phyloP scores from a whole-genome alignment of 1,139 yeast genomes.

The Geotrichum bryndzae region DNA sequence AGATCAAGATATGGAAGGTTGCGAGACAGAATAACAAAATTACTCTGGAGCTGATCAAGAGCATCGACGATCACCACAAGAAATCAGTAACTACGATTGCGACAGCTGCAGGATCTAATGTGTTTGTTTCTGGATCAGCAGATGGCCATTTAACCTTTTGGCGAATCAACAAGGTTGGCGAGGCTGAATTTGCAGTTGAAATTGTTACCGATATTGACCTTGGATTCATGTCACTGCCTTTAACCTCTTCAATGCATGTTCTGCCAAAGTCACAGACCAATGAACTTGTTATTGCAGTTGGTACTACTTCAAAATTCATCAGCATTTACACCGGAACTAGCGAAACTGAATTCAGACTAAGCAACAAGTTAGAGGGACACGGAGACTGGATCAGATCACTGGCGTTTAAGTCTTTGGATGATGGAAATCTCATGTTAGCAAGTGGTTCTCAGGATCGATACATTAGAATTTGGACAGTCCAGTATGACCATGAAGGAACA shows the following conservation, averaged over 20 bases:
- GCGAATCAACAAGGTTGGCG: slow-evolving; percentile 41
- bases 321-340: slow-evolving; percentile 42
- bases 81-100: slow-evolving; percentile 46
- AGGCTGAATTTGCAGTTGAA: slow-evolving; percentile 26
- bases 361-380: slow-evolving; percentile 69
- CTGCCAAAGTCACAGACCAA: slow-evolving; percentile 14
- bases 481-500: slow-evolving; percentile 41
- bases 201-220: slow-evolving; percentile 22
- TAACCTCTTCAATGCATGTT: slow-evolving; percentile 45
- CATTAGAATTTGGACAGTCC: slow-evolving; percentile 78
- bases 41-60: slow-evolving; percentile 30
- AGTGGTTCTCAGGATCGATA: slow-evolving; percentile 88
- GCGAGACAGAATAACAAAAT: slow-evolving; percentile 17
- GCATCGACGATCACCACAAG: slow-evolving; percentile 36
- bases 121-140: slow-evolving; percentile 22
- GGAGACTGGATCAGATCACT: slow-evolving; percentile 89
- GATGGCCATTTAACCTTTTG: slow-evolving; percentile 23
- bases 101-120: slow-evolving; percentile 26
- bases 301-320: slow-evolving; percentile 67
- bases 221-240: slow-evolving; percentile 53
- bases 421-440: slow-evolving; percentile 52
- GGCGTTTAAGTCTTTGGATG: slow-evolving; percentile 49
- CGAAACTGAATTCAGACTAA: slow-evolving; percentile 33
- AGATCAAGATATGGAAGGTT: slow-evolving; percentile 55
- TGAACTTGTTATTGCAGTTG: slow-evolving; percentile 51